Evolutionary conservation across 768 basidiomycete genomes (phyloP).

Genomic region (Strobilomyces confusus): DNA sequence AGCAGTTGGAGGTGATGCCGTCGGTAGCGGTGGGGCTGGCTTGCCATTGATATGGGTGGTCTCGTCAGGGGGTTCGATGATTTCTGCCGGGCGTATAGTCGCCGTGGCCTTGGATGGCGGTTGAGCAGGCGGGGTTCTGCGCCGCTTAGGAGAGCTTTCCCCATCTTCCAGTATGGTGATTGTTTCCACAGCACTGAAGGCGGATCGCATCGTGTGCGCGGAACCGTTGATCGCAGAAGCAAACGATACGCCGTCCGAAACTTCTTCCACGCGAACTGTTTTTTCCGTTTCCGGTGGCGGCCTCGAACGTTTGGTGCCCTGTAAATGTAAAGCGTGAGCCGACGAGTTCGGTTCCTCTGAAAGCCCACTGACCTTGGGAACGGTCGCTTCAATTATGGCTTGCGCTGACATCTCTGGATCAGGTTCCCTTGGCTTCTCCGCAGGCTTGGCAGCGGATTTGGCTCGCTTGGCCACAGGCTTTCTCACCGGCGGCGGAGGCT

Average conservation of each 20-base stretch:
- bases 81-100: constrained; percentile 33
- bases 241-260: constrained; percentile 8
- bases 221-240: constrained; percentile 16
- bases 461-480: constrained; percentile 39
- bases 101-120: constrained; percentile 25
- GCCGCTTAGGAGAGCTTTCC: constrained; percentile 43
- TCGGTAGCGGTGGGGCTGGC: not conserved
- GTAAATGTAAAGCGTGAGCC: constrained; percentile 4
- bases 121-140: constrained; percentile 35
- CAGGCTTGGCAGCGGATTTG: constrained; percentile 31
- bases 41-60: constrained; percentile 14
- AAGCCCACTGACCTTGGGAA: constrained; percentile 55
- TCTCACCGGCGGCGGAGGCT: constrained; percentile 44
- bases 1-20: constrained; percentile 20
- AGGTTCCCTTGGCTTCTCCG: constrained; percentile 28
- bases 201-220: not conserved
- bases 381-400: constrained; percentile 71
- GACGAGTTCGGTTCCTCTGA: constrained; percentile 3
- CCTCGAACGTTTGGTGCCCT: constrained; percentile 78
- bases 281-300: constrained; percentile 59
- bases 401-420: constrained; percentile 46
- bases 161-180: constrained; percentile 38
- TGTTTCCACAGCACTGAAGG: constrained; percentile 28
- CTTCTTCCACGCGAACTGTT: constrained; percentile 9
- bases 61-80: constrained; percentile 37